phyloP scores from a whole-genome alignment of 2,329 filamentous ascomycete genomes.

The Hypoxylon sp. region DNA sequence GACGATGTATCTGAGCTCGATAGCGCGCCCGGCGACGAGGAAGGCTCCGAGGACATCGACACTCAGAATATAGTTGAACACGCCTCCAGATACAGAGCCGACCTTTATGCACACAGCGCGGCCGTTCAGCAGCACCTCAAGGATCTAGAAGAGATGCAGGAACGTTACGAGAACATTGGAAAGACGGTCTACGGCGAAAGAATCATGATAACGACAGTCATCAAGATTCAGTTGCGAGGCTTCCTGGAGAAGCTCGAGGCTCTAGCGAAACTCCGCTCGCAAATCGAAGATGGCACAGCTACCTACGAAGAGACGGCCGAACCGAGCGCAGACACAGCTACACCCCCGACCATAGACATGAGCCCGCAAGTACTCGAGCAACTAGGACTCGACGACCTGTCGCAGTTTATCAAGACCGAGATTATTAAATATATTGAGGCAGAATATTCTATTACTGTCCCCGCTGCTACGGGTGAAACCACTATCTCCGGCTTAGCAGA shows the following conservation, averaged over 20 bases:
- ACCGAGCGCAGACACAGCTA: background rate
- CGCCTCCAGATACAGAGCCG: background rate
- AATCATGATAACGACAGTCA: background rate
- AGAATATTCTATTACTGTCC: background rate
- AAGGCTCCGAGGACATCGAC: background rate
- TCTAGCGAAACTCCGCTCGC: background rate
- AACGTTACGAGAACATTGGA: background rate
- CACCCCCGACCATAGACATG: background rate
- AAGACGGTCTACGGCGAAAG: background rate
- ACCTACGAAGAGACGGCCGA: background rate
- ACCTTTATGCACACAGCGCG: background rate
- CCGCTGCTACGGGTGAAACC: too few species aligned
- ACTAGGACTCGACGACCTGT: conserved; percentile 10
- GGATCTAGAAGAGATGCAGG: background rate
- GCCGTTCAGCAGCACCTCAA: background rate
- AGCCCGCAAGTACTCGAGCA: conserved; percentile 3
- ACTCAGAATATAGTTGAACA: background rate
- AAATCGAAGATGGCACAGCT: background rate
- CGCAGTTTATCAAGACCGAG: background rate
- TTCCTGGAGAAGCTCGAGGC: background rate
- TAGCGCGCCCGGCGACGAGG: background rate
- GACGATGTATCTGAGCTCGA: background rate
- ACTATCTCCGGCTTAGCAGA: too few species aligned
- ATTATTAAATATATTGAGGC: background rate
- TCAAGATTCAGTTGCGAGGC: background rate